Base-by-base conservation (phyloP, 306 rosid species). In the Cicer bijugum region DNA sequence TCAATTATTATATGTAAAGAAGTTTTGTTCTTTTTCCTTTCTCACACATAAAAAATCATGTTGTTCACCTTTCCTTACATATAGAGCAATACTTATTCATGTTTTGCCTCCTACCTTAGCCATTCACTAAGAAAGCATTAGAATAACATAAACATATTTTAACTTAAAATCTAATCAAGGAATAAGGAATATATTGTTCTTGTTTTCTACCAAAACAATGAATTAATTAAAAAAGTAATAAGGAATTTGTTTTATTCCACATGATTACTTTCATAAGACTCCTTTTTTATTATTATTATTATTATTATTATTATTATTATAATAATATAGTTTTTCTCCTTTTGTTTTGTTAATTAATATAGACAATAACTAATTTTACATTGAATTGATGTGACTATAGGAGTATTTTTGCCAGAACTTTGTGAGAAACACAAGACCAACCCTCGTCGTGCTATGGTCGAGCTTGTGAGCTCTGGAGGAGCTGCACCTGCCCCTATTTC, bases 371-470 rank as follows among this genome's bases (percentile, higher is more conserved):
- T 33, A 43, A 67, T 1, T 0, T 56, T 72, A 6, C 0, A 6
- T 58, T 74, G 4, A 14, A 8, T 58, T 74, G 4, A 20, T 67
- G 4, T 50, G 66, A 57, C 81, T 28, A 81, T 86, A 87, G 95
- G 95, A 20, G 96, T 88, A 14, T 85, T 80, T 66, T 85, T 92
- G 82, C 89, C 96, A 0, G 89, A 90, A 48, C 78, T 92, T 0
- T 92, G 97, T 52, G 83, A 79, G 78, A 82, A 73, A 43, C 86
- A 84, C 8, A 80, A 85, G 35, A 73, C 19, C 15, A 88, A 82
- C 79, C 96, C 93, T 44, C 93, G 46, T 67, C 93, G 96, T 9
- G 83, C 85, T 40, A 92, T 92, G 97, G 43, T 81, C 0, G 84
- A 79, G 78, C 84, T 89, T 52, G 61, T 83, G 85, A 88, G 93